Evolutionary conservation across 169 alveolate species (phyloP).

Genomic region (Plasmodium billcollinsi): DNA sequence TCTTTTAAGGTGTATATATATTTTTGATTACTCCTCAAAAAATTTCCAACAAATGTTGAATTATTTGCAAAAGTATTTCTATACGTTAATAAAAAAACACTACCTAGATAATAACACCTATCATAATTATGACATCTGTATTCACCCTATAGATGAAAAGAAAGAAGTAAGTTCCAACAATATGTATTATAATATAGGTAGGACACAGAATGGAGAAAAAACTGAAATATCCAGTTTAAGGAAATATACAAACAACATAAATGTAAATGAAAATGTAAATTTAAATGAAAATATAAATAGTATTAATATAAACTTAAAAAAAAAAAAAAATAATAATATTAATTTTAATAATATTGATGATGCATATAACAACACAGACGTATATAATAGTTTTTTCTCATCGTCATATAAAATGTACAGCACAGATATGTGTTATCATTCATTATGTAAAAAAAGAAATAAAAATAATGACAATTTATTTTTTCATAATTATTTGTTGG

Average conservation of each 20-base stretch:
- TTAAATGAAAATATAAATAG: not conserved
- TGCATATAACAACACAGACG: no score
- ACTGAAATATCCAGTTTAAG: not conserved
- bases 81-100: slow-evolving; percentile 4
- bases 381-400: no score
- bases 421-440: no score
- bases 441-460: not conserved
- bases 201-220: not conserved
- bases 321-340: not conserved
- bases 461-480: not conserved
- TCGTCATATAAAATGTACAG: no score
- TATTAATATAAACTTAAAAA: not conserved
- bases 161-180: no score
- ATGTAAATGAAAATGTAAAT: not conserved
- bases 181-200: not conserved
- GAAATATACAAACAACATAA: not conserved
- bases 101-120: not conserved
- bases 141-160: no score
- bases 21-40: slow-evolving; percentile 27
- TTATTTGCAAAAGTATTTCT: slow-evolving; percentile 34
- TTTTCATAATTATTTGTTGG: slow-evolving; percentile 9
- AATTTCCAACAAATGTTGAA: slow-evolving; percentile 33
- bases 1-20: slow-evolving; percentile 36
- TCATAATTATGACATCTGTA: no score
- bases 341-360: not conserved